A percentile compares a stretch with the other conserved stretches of the same genome.
Conservation (phyloP, 129 eudicot species). For the Pseudognaphalium luteoalbum region DNA sequence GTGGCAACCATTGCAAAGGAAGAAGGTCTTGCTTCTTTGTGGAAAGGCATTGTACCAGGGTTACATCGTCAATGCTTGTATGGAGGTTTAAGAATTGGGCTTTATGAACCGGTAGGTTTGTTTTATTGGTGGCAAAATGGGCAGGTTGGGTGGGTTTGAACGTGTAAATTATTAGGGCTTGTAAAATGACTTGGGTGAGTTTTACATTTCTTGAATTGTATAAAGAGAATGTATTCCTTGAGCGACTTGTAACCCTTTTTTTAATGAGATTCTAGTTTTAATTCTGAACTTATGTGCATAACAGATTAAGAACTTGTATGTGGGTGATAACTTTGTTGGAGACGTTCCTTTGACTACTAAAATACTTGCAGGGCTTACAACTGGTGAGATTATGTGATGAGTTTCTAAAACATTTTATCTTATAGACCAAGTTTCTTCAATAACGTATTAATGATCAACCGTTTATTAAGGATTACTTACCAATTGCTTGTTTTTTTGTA, state of each 20-base stretch:
- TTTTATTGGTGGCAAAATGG: not conserved
- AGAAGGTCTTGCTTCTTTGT: slow-evolving; percentile 73
- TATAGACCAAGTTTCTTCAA: not conserved
- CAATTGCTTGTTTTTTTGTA: slow-evolving; percentile 30
- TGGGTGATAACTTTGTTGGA: slow-evolving; percentile 77
- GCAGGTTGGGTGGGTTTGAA: not conserved
- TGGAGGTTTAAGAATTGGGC: slow-evolving; percentile 83
- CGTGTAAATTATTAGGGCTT: not conserved
- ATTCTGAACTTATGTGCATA: not conserved
- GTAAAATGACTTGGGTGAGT: not conserved
- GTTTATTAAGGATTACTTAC: slow-evolving; percentile 6
- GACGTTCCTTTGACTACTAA: slow-evolving; percentile 81
- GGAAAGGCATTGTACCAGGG: slow-evolving; percentile 94
- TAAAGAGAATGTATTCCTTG: not conserved
- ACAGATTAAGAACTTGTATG: slow-evolving; percentile 74
- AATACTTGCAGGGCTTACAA: slow-evolving; percentile 82
- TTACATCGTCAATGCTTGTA: slow-evolving; percentile 78
- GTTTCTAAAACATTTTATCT: not conserved
- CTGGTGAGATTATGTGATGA: slow-evolving; percentile 51
- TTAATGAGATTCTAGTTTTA: not conserved
- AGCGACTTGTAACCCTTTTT: not conserved
- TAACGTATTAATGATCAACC: not conserved
- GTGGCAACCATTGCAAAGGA: slow-evolving; percentile 82
- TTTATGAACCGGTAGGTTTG: slow-evolving; percentile 75
- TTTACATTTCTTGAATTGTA: not conserved